These are phyloP conservation scores for Cystofilobasidium macerans DNA, from an alignment of 768 basidiomycete species.

Conservation along the genomic window DNA sequence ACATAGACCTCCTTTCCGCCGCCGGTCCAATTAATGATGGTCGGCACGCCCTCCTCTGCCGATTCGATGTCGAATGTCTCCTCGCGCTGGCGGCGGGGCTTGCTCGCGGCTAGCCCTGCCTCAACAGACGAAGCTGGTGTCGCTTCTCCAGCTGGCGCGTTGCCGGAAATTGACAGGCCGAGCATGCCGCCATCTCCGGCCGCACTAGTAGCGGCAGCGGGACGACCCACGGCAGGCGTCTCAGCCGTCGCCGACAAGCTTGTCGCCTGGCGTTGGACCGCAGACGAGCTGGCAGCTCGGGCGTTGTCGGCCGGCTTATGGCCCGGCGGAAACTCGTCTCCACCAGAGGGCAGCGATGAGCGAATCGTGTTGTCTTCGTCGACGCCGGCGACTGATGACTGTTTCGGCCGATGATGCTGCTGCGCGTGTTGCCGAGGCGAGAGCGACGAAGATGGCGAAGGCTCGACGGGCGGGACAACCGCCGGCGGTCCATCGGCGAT, in stretches of 20 bases:
- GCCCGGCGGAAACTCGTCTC: conserved; percentile 11
- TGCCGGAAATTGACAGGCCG: background rate
- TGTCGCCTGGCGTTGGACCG: too few species aligned
- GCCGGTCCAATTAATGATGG: conserved; percentile 46
- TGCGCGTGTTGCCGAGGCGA: background rate
- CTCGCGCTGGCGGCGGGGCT: background rate
- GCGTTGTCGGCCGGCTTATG: background rate
- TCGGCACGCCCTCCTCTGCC: conserved; percentile 18
- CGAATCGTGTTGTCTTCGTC: conserved; percentile 25
- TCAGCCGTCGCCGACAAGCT: conserved; percentile 4
- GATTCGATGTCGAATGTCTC: background rate
- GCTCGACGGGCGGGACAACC: background rate
- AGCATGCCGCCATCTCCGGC: background rate
- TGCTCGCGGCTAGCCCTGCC: too few species aligned
- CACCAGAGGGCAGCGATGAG: conserved; percentile 15
- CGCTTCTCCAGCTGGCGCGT: background rate
- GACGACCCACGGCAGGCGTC: too few species aligned
- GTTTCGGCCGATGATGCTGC: conserved; percentile 4
- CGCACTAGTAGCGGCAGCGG: too few species aligned
- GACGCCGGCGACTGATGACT: conserved; percentile 8
- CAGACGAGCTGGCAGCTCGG: background rate
- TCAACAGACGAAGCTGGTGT: too few species aligned
- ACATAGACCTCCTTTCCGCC: conserved; percentile 56
- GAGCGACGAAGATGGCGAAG: background rate
- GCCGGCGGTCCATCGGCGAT: background rate